Base-by-base conservation (phyloP, 148 eudicot species). In the Nepenthes gracilis region DNA sequence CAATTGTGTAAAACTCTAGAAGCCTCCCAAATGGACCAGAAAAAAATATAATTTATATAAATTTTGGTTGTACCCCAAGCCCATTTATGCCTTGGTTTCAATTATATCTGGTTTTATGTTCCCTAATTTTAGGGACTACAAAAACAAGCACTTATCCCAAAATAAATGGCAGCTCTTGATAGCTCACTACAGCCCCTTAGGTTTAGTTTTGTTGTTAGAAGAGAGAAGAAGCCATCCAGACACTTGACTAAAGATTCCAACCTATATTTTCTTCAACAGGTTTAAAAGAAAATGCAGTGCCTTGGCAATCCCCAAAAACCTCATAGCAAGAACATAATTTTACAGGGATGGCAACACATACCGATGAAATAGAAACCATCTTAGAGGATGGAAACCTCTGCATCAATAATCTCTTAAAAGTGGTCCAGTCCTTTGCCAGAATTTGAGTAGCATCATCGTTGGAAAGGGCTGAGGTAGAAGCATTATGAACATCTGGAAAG, bases 311-410 rank as follows among this genome's bases (percentile, higher is more conserved):
- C 32, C 55, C 32, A 52, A 12, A 50, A 37, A 36, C 12, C 35
- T 13, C 12, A n/a, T 35, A 43, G 53, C 36, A 23, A 47, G 3
- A 36, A 8, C 33, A 47, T 23, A 34, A 54, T 59, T 13, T 43
- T n/a, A 43, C 34, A 71, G 35, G 47, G 49, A 38, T 48, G 12
- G 10, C 38, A 54, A 47, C 6, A 52, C 83, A 48, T 81, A 86
- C 94, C 50, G 80, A 53, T 64, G 94, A 83, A 50, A 83, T 40
- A 38, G 81, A 66, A 35, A 80, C 67, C 64, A 64, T 67, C 71
- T 79, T 86, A 43, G 89, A 53, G 47, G 69, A 75, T 45, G 94
- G 83, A 74, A 77, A 83, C 50, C 69, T 81, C 76, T 81, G 94
- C 81, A 79, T 73, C 65, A 86, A 65, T 15, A 81, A 54, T 62